Percentiles rank a stretch among this genome's conserved stretches.
These are phyloP conservation scores for Schizochytrium sp. DNA, from an alignment of 108 stramenopile species.

Conservation along the genomic window DNA sequence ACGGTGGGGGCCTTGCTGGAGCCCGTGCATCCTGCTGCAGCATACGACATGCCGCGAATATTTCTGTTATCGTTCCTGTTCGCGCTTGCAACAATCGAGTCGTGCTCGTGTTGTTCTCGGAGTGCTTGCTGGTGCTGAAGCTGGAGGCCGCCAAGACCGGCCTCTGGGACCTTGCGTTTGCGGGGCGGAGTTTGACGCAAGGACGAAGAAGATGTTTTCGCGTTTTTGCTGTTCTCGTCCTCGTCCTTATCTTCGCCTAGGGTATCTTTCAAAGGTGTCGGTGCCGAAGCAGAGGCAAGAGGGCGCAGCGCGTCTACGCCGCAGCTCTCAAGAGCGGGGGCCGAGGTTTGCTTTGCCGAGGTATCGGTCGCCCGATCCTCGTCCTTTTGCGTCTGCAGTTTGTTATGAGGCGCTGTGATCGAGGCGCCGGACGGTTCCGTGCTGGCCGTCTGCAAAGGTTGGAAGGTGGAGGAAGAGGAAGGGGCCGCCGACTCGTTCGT, in stretches of 20 bases:
- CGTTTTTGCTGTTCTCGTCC: not conserved
- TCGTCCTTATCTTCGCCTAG: not conserved
- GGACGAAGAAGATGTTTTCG: not conserved
- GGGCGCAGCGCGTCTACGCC: too few relatives aligned
- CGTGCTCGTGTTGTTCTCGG: not conserved
- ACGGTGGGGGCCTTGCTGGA: not conserved
- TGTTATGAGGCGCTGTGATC: too few relatives aligned
- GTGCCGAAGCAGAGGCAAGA: too few relatives aligned
- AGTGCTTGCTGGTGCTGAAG: not conserved
- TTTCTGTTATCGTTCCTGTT: not conserved
- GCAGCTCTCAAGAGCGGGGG: too few relatives aligned
- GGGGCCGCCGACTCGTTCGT: too few relatives aligned
- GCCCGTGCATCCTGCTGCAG: not conserved
- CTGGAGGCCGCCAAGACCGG: not conserved
- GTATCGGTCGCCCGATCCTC: too few relatives aligned
- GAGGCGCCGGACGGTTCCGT: too few relatives aligned
- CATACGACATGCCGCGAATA: not conserved
- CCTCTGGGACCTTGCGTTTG: not conserved
- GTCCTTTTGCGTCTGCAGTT: too few relatives aligned
- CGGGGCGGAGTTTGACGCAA: not conserved
- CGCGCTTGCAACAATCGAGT: not conserved
- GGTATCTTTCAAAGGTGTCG: too few relatives aligned
- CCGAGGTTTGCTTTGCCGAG: too few relatives aligned
- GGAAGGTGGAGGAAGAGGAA: too few relatives aligned
- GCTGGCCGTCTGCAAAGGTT: too few relatives aligned